Evolutionary conservation across 1,284 basidiomycete species (phyloP), one percentile per base, ranked within the genome.

Genomic region (Sanguinoderma infundibulare): DNA sequence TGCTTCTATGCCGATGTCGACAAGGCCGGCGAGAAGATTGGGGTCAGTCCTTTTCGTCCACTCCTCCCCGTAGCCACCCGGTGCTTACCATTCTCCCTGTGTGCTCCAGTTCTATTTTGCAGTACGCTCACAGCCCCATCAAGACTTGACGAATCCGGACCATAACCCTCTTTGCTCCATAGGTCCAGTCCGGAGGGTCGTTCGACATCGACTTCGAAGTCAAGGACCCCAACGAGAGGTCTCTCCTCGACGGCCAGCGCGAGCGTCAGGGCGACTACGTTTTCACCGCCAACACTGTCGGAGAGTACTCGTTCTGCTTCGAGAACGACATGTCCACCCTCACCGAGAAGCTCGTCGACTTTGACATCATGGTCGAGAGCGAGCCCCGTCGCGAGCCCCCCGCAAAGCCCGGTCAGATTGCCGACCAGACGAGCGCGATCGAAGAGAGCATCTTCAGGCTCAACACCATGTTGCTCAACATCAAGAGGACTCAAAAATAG

Each of bases 1-100:
- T 99, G 98, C 77, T 99, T 96, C 79, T 98, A 95, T 72, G 94
- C 95, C 7, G 95, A 96, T 74, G 96, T 98, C n/a, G 97, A 98
- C 80, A 94, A 95, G 77, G 87, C 83, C 1, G 91, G 91, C 46
- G 94, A 96, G 78, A 96, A 96, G 83, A 89, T 96, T 64, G 92
- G 94, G 55, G 90, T 90, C 76, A 69, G 89, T 83, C 40, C 47
- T n/a, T 22, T 14, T 12, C 20, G 28, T 26, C 22, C n/a, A 12
- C 12, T 14, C 20, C 1, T 12, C 10, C 12, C 7, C 20, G 1
- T 26, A 20, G n/a, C n/a, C n/a, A n/a, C n/a, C 28, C 15, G n/a
- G 20, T 35, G 10, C 54, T 46, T 6, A 55, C 22, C 24, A 12
- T 7, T 3, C 32, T 9, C 14, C 15, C 28, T 15, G 20, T 35